Evolutionary conservation across 2,329 filamentous ascomycete genomes (phyloP).

Genomic region (Pseudopyrenochaeta lycopersici): DNA sequence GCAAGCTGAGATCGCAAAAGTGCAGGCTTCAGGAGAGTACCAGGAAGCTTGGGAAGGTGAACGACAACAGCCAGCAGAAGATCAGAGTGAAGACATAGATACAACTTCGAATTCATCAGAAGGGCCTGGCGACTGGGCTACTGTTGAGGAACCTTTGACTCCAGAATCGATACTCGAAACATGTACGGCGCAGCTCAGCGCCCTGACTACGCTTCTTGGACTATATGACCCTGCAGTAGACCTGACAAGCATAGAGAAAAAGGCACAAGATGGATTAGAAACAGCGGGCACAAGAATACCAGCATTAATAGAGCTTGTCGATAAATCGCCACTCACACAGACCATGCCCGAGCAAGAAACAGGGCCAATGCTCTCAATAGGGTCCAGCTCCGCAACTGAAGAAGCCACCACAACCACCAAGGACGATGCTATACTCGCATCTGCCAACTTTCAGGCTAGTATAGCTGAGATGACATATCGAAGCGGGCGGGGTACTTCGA

Average conservation of each 20-base stretch:
- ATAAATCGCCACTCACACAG: conserved; percentile 24
- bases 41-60: conserved; percentile 29
- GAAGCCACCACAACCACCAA: conserved; percentile 51
- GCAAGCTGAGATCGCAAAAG: conserved; percentile 43
- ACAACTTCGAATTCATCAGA: conserved; percentile 35
- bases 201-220: conserved; percentile 58
- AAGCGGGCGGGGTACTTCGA: conserved; percentile 57
- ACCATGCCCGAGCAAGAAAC: conserved; percentile 35
- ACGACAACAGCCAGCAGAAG: conserved; percentile 10
- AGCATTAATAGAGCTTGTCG: conserved; percentile 56
- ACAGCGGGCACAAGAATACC: conserved; percentile 64
- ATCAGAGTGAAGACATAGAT: conserved; percentile 29
- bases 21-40: conserved; percentile 31
- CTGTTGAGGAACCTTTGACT: conserved; percentile 72
- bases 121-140: conserved; percentile 69
- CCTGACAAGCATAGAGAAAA: conserved; percentile 62
- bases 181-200: conserved; percentile 67
- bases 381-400: conserved; percentile 23
- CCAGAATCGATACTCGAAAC: conserved; percentile 73
- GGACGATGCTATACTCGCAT: conserved; percentile 63
- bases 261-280: conserved; percentile 64
- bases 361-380: conserved; percentile 45
- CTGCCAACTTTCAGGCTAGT: conserved; percentile 65
- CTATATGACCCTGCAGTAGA: conserved; percentile 57
- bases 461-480: conserved; percentile 67